A percentile compares a stretch with the other conserved stretches of the same genome.
These are phyloP conservation scores for Chlamydomonas sphaeroides DNA, from an alignment of 139 green algal species.

Conservation along the genomic window DNA sequence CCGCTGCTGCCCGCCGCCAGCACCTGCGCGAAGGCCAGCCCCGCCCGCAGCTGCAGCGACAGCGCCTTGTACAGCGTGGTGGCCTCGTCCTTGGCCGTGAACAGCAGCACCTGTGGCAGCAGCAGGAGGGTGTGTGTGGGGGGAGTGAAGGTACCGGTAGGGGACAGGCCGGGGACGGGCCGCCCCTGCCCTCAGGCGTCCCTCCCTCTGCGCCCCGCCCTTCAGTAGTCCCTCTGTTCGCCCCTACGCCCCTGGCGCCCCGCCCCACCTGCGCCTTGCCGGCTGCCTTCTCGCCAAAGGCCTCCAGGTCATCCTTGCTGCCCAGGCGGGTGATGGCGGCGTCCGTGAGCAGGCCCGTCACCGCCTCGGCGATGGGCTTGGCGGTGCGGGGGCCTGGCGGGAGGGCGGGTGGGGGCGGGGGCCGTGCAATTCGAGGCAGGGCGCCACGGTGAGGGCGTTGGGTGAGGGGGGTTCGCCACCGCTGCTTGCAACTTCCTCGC, in stretches of 20 bases:
- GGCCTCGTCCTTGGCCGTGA: constrained; percentile 42
- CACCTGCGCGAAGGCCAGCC: constrained; percentile 46
- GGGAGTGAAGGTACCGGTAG: background rate
- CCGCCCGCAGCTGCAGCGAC: constrained; percentile 40
- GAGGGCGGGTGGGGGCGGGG: too few relatives aligned
- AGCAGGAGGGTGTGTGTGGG: background rate
- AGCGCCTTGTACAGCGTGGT: constrained; percentile 49
- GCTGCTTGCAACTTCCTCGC: too few relatives aligned
- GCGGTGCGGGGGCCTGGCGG: constrained; percentile 23
- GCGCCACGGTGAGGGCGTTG: too few relatives aligned
- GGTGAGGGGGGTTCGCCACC: too few relatives aligned
- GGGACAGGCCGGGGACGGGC: too few relatives aligned
- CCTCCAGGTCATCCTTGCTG: background rate
- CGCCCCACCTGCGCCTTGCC: constrained; percentile 2
- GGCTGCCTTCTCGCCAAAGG: background rate
- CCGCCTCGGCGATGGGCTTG: constrained; percentile 8
- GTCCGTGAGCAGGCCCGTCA: constrained; percentile 11
- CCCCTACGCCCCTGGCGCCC: too few relatives aligned
- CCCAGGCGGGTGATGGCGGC: constrained; percentile 1
- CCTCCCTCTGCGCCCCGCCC: too few relatives aligned
- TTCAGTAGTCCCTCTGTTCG: too few relatives aligned
- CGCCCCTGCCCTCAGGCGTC: too few relatives aligned
- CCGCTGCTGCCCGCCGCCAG: background rate
- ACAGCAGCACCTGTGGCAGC: constrained; percentile 44
- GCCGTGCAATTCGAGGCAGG: too few relatives aligned